A percentile compares a stretch with the other conserved stretches of the same genome.
These are phyloP conservation scores for Neophaeococcomyces aloes DNA, from an alignment of 2,329 filamentous ascomycete genomes.

Conservation along the genomic window DNA sequence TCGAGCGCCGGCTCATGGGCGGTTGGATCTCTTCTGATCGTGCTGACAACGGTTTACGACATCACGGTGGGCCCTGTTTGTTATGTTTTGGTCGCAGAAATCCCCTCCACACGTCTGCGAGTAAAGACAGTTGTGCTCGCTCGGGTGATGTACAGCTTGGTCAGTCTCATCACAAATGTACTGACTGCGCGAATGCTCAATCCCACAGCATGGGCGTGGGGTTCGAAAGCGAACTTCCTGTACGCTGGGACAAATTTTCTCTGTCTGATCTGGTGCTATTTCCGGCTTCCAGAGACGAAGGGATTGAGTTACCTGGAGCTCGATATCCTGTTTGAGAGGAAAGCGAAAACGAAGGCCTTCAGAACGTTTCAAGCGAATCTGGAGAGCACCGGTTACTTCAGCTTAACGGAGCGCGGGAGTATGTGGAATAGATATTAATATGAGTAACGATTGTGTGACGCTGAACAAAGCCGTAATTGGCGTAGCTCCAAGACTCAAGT, in stretches of 20 bases:
- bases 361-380: slow-evolving; percentile 8
- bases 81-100: slow-evolving; percentile 42
- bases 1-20: slow-evolving; percentile 20
- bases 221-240: slow-evolving; percentile 28
- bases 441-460: too few relatives aligned
- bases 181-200: slow-evolving; percentile 21
- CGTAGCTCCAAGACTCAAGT: too few relatives aligned
- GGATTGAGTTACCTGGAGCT: slow-evolving; percentile 30
- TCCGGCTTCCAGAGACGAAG: slow-evolving; percentile 33
- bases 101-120: slow-evolving; percentile 43
- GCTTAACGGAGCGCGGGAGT: too few relatives aligned
- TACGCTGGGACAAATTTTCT: slow-evolving; percentile 27
- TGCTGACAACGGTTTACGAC: slow-evolving; percentile 43
- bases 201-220: slow-evolving; percentile 26
- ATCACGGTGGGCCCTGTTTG: slow-evolving; percentile 43
- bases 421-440: too few relatives aligned
- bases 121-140: slow-evolving; percentile 45
- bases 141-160: slow-evolving; percentile 39
- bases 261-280: slow-evolving; percentile 25
- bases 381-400: slow-evolving; percentile 4
- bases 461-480: too few relatives aligned
- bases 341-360: slow-evolving; percentile 29
- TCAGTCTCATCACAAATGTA: slow-evolving; percentile 40
- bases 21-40: slow-evolving; percentile 36
- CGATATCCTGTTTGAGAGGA: slow-evolving; percentile 32